Evolutionary conservation across 305 asterid species (phyloP), one percentile per base, ranked within the genome.

Genomic region (Andrographis paniculata): DNA sequence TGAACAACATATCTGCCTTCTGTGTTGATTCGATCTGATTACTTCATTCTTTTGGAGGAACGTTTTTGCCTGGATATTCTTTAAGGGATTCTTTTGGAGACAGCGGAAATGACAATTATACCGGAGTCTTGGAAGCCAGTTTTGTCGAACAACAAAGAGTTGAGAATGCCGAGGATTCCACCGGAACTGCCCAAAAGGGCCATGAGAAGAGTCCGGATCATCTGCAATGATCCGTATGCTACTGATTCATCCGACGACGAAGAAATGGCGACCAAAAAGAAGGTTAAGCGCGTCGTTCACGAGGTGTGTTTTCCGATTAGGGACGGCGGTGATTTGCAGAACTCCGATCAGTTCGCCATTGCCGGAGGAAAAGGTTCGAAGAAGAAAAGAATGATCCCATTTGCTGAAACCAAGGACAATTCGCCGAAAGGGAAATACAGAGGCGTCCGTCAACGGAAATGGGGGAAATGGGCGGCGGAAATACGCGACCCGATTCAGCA

Each of bases 381-480:
- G 46, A 62, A 55, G 42, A 46, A 22, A 49, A 48, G 45, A 31
- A 7, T 40, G 28, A 39, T 14, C 21, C 15, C 72, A 6, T n/a
- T 17, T 3, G 12, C 17, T 4, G 67, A 52, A 7, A 51, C 20
- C 39, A 68, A 31, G 37, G 52, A 48, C 2, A 20, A 7, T 48
- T 54, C 61, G 9, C 31, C 0, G 0, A 6, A 42, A 0, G 68
- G 70, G 20, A 70, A 59, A 30, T 64, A 59, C 54, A 64, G 70
- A 60, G 86, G 86, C 2, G 77, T 77, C 11, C 75, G 80, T 0
- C 79, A 61, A 22, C 73, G 80, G 0, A 69, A 74, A 60, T 77
- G 80, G 79, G 91, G 86, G 44, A 77, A 72, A 60, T 80, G 83
- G 80, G 83, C 78, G 1, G 82, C 91, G 0, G 86, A 77, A 44